Conservation (phyloP, 2,329 filamentous ascomycete genomes). For the Neofusicoccum laricinum region DNA sequence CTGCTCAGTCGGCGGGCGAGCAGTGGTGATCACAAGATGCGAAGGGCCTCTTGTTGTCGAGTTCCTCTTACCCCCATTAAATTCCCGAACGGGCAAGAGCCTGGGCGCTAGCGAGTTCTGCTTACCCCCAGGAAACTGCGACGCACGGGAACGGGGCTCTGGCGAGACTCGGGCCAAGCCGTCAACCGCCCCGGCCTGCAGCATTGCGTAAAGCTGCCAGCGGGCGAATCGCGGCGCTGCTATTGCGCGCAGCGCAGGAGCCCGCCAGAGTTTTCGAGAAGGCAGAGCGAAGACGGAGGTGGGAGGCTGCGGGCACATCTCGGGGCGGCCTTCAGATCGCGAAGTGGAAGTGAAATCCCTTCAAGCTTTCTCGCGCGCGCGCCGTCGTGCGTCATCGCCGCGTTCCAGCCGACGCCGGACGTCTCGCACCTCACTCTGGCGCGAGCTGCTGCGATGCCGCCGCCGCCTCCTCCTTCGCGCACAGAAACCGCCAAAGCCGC, state of each 20-base stretch:
- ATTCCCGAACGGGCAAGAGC: slow-evolving; percentile 14
- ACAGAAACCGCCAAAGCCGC: slow-evolving; percentile 5
- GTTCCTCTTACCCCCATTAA: slow-evolving; percentile 16
- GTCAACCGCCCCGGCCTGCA: neutral
- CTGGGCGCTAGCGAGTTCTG: slow-evolving; percentile 15
- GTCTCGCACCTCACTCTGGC: slow-evolving; percentile 7
- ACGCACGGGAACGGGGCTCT: slow-evolving; percentile 7
- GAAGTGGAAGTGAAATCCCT: neutral
- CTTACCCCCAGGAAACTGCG: slow-evolving; percentile 13
- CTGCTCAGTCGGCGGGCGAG: too few species aligned
- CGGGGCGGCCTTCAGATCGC: neutral
- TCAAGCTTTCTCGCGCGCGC: neutral
- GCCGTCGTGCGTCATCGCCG: neutral
- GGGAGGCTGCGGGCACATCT: neutral
- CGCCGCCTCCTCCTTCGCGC: neutral
- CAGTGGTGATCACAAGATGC: slow-evolving; percentile 16
- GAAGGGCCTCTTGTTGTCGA: slow-evolving; percentile 1
- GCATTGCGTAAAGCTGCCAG: neutral
- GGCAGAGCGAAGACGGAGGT: neutral
- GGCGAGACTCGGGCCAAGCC: slow-evolving; percentile 1
- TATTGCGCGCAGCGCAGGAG: too few species aligned
- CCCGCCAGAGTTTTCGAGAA: too few species aligned
- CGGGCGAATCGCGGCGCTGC: too few species aligned
- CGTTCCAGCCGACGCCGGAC: neutral
- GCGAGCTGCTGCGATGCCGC: slow-evolving; percentile 13